Evolutionary conservation across 176 grass and related monocot genomes (phyloP).

Genomic region (bread wheat (Triticum aestivum)): IWGSC_CS_RefSeq_v2.1 NC_057798.1:691078923-691079422

Average conservation of each 20-base stretch:
- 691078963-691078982: constrained; percentile 42
- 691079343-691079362: constrained; percentile 56
- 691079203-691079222: constrained; percentile 73
- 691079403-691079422: constrained; percentile 78
- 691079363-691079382: constrained; percentile 95
- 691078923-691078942: background rate
- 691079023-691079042: constrained; percentile 92
- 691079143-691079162: constrained; percentile 46
- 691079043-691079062: constrained; percentile 92
- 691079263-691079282: background rate
- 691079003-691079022: constrained; percentile 98
- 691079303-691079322: constrained; percentile 13
- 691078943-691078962: constrained; percentile 16
- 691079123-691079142: constrained; percentile 18
- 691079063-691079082: constrained; percentile 19
- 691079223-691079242: constrained; percentile 95
- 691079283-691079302: background rate
- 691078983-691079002: constrained; percentile 99
- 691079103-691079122: background rate
- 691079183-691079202: constrained; percentile 75
- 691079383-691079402: constrained; percentile 68
- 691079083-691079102: background rate
- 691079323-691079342: constrained; percentile 7
- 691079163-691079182: constrained; percentile 91
- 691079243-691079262: constrained; percentile 27